A percentile compares a stretch with the other conserved stretches of the same genome.
phyloP scores from a whole-genome alignment of 495 filamentous ascomycete species.

The Penicillium simplicissimum region DNA sequence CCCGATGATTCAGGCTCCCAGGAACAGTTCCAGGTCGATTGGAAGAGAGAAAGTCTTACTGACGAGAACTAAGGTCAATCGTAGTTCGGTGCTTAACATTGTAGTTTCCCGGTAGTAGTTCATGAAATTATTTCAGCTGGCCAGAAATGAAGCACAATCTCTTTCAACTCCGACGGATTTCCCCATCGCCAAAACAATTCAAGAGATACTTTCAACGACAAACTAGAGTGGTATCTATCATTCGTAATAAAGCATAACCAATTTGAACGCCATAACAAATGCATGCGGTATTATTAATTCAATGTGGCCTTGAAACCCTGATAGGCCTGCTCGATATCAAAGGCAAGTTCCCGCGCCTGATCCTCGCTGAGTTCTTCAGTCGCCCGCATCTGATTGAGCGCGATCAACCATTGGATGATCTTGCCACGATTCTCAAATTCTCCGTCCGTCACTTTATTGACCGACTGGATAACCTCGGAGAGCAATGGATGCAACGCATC shows the following conservation, averaged over 20 bases:
- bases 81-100: background rate
- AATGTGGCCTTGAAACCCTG: slow-evolving; percentile 81
- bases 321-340: slow-evolving; percentile 90
- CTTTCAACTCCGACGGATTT: background rate
- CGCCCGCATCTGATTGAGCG: slow-evolving; percentile 94
- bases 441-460: slow-evolving; percentile 90
- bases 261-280: slow-evolving; percentile 10
- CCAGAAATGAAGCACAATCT: background rate
- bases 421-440: slow-evolving; percentile 94
- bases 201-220: slow-evolving; percentile 2
- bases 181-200: background rate
- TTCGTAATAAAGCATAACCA: slow-evolving; percentile 12
- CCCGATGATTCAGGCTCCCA: background rate
- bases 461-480: slow-evolving; percentile 91
- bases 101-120: background rate
- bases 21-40: background rate
- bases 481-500: slow-evolving; percentile 93
- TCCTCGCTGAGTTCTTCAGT: slow-evolving; percentile 87
- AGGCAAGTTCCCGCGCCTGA: slow-evolving; percentile 80
- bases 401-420: slow-evolving; percentile 98
- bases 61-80: background rate
- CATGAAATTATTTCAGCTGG: background rate
- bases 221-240: slow-evolving; percentile 21
- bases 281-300: slow-evolving; percentile 33
- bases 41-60: background rate